Evolutionary conservation across 2,329 filamentous ascomycete species (phyloP).

Genomic region (Trichoderma hamatum): DNA sequence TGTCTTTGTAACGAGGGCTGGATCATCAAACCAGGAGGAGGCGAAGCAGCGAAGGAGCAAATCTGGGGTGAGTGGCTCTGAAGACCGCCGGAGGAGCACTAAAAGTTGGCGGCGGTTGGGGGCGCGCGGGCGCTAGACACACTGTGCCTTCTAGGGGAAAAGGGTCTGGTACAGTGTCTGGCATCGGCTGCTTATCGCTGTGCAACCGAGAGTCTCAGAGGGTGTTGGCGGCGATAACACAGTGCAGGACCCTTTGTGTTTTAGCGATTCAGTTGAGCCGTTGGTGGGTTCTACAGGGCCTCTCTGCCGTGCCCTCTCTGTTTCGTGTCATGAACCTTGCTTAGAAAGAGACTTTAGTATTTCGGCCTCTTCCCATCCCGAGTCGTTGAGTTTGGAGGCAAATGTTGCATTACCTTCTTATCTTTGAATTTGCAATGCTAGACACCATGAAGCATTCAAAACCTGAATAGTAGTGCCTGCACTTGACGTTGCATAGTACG

Average conservation of each 20-base stretch:
- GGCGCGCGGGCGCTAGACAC: constrained; percentile 14
- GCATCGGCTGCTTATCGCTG: background rate
- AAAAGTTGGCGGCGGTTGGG: background rate
- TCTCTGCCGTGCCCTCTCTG: background rate
- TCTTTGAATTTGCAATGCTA: background rate
- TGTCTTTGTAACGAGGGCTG: background rate
- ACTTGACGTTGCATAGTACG: background rate
- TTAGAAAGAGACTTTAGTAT: background rate
- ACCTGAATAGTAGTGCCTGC: background rate
- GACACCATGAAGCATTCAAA: background rate
- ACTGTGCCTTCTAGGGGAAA: background rate
- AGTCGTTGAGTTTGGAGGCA: background rate
- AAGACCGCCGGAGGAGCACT: background rate
- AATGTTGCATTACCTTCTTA: background rate
- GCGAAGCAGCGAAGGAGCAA: constrained; percentile 24
- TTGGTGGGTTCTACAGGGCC: background rate
- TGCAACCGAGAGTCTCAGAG: background rate
- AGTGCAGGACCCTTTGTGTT: background rate
- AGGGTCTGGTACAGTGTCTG: background rate
- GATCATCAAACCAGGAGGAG: constrained; percentile 21
- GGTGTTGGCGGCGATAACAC: constrained; percentile 1
- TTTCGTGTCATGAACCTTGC: constrained; percentile 7
- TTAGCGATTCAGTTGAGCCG: background rate
- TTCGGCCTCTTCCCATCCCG: background rate
- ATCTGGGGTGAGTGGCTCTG: constrained; percentile 17